Percentiles rank a stretch among this genome's conserved stretches.
These are phyloP conservation scores for Climacium dendroides DNA, from an alignment of 225 moss, liverwort and hornwort species.

Conservation along the genomic window DNA sequence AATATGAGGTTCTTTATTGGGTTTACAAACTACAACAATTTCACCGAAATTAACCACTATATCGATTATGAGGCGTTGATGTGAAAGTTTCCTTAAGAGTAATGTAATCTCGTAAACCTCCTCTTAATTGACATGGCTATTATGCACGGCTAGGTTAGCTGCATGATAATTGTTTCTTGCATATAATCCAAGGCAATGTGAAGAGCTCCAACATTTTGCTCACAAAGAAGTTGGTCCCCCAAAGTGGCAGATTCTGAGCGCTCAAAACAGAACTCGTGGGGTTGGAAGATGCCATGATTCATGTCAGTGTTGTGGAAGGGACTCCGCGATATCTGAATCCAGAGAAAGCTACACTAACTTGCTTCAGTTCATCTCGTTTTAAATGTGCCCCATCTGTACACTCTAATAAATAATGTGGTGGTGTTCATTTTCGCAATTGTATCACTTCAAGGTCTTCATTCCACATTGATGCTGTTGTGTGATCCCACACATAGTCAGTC, in stretches of 20 bases:
- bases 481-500: neutral
- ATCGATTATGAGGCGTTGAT: no score
- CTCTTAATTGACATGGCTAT: neutral
- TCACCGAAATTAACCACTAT: no score
- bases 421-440: neutral
- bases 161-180: neutral
- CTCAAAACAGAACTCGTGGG: neutral
- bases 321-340: neutral
- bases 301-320: neutral
- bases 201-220: neutral
- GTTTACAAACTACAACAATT: no score
- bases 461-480: neutral
- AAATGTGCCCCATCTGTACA: neutral
- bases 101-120: neutral
- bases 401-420: no score
- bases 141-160: neutral
- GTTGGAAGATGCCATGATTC: neutral
- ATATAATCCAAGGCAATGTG: neutral
- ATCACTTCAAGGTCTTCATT: neutral
- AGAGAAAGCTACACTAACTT: neutral
- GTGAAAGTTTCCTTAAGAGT: no score
- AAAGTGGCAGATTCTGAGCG: neutral
- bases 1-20: no score
- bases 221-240: neutral
- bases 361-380: no score